Percentiles rank a stretch among this genome's conserved stretches.
phyloP scores from a whole-genome alignment of 1,139 yeast species.

The Candida frijolesensis region DNA sequence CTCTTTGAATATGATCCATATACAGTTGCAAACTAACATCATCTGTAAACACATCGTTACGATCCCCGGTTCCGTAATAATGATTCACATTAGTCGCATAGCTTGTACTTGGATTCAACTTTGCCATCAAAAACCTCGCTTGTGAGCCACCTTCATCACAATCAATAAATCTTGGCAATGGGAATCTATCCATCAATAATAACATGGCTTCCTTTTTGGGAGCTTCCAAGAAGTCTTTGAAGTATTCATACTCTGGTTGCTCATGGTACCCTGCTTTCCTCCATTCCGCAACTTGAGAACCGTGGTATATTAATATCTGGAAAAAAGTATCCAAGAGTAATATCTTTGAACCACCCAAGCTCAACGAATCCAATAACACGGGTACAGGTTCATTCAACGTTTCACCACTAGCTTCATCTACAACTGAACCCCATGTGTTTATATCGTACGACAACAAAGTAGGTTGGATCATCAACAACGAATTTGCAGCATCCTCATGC shows the following conservation, averaged over 20 bases:
- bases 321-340: constrained; percentile 82
- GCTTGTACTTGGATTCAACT: constrained; percentile 71
- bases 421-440: constrained; percentile 44
- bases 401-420: constrained; percentile 46
- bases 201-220: constrained; percentile 94
- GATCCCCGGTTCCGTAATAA: constrained; percentile 34
- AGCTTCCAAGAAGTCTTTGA: constrained; percentile 81
- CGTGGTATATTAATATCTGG: constrained; percentile 94
- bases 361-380: constrained; percentile 68
- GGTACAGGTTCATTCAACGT: constrained; percentile 48
- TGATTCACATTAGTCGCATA: constrained; percentile 48
- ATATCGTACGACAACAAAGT: constrained; percentile 67
- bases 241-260: constrained; percentile 84
- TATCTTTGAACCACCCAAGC: constrained; percentile 62
- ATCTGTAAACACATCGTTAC: constrained; percentile 59
- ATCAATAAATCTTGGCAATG: constrained; percentile 90
- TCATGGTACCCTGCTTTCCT: constrained; percentile 94
- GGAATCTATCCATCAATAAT: constrained; percentile 88
- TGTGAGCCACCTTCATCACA: constrained; percentile 98
- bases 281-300: constrained; percentile 95
- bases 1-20: constrained; percentile 57
- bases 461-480: constrained; percentile 77
- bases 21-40: constrained; percentile 70
- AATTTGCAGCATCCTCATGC: constrained; percentile 67
- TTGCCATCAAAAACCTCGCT: constrained; percentile 75